phyloP scores from a whole-genome alignment of 2,329 filamentous ascomycete genomes.

The Aspergillus sp. region DNA sequence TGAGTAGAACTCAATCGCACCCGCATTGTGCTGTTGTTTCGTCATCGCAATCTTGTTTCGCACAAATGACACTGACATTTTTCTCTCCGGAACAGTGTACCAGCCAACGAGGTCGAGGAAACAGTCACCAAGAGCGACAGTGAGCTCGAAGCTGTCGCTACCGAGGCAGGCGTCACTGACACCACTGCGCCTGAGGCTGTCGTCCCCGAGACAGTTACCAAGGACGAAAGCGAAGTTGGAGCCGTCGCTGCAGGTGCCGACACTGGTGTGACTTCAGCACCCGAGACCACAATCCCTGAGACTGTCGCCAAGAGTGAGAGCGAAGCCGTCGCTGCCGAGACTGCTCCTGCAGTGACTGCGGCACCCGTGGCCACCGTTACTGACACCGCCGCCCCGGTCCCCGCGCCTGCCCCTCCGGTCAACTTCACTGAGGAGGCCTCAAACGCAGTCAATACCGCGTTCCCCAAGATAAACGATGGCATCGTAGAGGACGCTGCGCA shows the following conservation, averaged over 20 bases:
- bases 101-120: constrained; percentile 14
- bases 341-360: constrained; percentile 15
- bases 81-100: background rate
- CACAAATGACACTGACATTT: constrained; percentile 1
- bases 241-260: background rate
- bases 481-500: constrained; percentile 14
- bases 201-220: constrained; percentile 14
- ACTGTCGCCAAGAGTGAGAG: constrained; percentile 22
- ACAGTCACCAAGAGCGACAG: constrained; percentile 1
- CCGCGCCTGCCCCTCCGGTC: constrained; percentile 13
- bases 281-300: constrained; percentile 13
- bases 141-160: constrained; percentile 15
- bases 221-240: background rate
- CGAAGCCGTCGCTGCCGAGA: constrained; percentile 17
- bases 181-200: constrained; percentile 9
- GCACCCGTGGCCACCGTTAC: constrained; percentile 23
- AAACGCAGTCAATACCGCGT: constrained; percentile 8
- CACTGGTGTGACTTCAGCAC: constrained; percentile 14
- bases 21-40: constrained; percentile 8
- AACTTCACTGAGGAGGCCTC: constrained; percentile 15
- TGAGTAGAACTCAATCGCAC: constrained; percentile 26
- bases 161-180: constrained; percentile 11
- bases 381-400: constrained; percentile 15
- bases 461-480: constrained; percentile 11
- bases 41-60: background rate